Evolutionary conservation across 768 basidiomycete genomes (phyloP), one percentile per base, ranked within the genome.

Genomic region (Serendipita sp.): DNA sequence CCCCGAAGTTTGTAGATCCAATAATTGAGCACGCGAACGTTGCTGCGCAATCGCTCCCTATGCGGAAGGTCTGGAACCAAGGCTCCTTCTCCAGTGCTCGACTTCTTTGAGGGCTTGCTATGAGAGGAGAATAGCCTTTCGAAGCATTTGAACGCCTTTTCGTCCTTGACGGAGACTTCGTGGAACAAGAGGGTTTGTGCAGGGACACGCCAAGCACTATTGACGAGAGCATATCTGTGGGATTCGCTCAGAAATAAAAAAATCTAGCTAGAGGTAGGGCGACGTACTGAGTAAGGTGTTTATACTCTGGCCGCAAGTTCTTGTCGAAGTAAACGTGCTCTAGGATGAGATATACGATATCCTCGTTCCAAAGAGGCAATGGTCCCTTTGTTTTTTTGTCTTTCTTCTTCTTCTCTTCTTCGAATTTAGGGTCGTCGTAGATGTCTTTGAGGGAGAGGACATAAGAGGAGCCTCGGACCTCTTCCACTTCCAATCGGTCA

Each of bases 271-370:
- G 8, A n/a, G 48, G n/a, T 6, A 31, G n/a, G 16, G 0, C 1
- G 29, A 50, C 34, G 8, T 31, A 60, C 55, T 36, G 16, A 6
- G 27, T n/a, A 23, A 60, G 27, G 16, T 60, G 55, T 34, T 23
- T 23, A 31, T 60, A 60, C 23, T 60, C 55, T 60, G 55, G 55
- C 23, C 55, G 55, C 10, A 29, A 34, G n/a, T 27, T 23, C 11
- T 60, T 34, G 34, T 60, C 34, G 11, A 60, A 60, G 55, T 60
- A 60, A 10, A 34, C 55, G 55, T 60, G 55, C 55, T 60, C 55
- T 8, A 60, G 27, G 16, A 60, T 34, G 2, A 31, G 55, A 60
- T 60, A 60, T 11, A 60, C 8, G 34, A 60, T 60, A n/a, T 60
- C 55, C 34, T 60, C 48, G 48, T 50, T 50, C 37, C 5, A 40